These are phyloP conservation scores for Lepidium aucheri DNA, from an alignment of 345 rosid genomes.

Conservation along the genomic window DNA sequence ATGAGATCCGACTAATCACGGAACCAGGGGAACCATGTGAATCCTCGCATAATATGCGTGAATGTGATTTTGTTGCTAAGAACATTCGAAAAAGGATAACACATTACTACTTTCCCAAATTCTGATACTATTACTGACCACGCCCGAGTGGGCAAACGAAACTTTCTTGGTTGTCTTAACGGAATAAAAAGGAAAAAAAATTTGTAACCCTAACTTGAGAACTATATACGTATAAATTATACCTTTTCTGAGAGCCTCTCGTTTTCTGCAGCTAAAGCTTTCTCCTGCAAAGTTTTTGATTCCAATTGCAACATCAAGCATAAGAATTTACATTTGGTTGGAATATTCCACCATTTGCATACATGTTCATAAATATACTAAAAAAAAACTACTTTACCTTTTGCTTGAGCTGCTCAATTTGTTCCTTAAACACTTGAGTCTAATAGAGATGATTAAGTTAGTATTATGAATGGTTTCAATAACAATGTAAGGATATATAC, in stretches of 20 bases:
- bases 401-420: slow-evolving; percentile 52
- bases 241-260: slow-evolving; percentile 51
- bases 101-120: too few relatives aligned
- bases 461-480: neutral
- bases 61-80: too few relatives aligned
- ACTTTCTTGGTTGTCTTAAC: neutral
- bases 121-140: too few relatives aligned
- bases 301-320: slow-evolving; percentile 7
- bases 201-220: slow-evolving; percentile 15
- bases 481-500: neutral
- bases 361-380: neutral
- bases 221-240: neutral
- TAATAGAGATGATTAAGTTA: slow-evolving; percentile 16
- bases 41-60: too few relatives aligned
- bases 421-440: slow-evolving; percentile 68
- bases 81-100: too few relatives aligned
- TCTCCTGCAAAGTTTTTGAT: slow-evolving; percentile 39
- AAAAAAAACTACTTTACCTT: slow-evolving; percentile 38
- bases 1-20: too few relatives aligned
- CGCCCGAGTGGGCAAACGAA: too few relatives aligned
- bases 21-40: too few relatives aligned
- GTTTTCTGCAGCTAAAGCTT: slow-evolving; percentile 49
- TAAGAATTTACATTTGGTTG: neutral
- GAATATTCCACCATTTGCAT: slow-evolving; percentile 5
- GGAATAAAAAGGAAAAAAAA: neutral